Conservation (phyloP, 306 rosid species). For the Lathyrus oleraceus region DNA sequence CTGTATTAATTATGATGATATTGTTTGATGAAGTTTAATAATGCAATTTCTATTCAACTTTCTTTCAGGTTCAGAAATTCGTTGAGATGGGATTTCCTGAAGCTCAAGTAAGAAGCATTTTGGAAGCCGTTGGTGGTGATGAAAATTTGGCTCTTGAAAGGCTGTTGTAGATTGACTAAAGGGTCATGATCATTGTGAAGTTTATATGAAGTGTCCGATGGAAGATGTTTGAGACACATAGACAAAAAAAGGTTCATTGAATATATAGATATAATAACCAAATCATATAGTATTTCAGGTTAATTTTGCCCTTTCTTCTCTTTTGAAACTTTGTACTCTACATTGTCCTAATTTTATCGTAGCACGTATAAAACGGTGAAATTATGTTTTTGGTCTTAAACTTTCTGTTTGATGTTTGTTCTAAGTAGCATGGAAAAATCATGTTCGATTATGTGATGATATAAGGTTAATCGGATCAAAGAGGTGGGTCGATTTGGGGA, state of each 20-base stretch:
- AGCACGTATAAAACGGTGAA: slow-evolving; percentile 11
- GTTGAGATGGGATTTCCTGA: slow-evolving; percentile 96
- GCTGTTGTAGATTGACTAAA: slow-evolving; percentile 50
- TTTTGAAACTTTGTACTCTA: slow-evolving; percentile 23
- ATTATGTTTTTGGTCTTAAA: neutral
- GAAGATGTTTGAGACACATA: slow-evolving; percentile 31
- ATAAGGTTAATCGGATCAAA: too few species aligned
- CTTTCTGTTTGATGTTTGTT: neutral
- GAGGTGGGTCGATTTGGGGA: too few species aligned
- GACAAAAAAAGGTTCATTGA: slow-evolving; percentile 31
- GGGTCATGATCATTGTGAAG: slow-evolving; percentile 30
- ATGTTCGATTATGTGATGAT: neutral
- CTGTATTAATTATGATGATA: slow-evolving; percentile 1
- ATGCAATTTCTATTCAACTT: neutral
- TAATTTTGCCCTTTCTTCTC: neutral
- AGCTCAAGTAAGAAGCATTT: slow-evolving; percentile 69
- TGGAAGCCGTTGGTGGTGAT: slow-evolving; percentile 94
- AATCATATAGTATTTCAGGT: slow-evolving; percentile 26
- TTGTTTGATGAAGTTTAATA: slow-evolving; percentile 4
- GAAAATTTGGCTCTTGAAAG: slow-evolving; percentile 95
- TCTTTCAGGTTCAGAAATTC: slow-evolving; percentile 77
- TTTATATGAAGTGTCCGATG: slow-evolving; percentile 18
- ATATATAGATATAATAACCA: slow-evolving; percentile 33
- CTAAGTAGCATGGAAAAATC: neutral
- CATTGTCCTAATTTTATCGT: slow-evolving; percentile 11